Conservation (phyloP, 371 early-diverging fungal species). For the Circinella umbellata region DNA sequence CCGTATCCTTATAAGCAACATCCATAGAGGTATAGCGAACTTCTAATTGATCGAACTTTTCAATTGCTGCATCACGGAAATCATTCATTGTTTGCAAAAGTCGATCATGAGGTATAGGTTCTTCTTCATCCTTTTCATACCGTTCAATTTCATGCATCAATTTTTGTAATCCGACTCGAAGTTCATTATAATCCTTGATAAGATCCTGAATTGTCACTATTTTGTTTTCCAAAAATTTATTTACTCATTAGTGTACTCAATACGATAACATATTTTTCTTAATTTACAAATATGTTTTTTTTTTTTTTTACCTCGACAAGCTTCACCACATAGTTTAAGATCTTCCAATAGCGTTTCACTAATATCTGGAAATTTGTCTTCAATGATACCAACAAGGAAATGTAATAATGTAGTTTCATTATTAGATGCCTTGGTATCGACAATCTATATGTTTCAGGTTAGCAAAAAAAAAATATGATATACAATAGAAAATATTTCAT, state of each 20-base stretch:
- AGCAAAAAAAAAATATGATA: not conserved
- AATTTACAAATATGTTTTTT: not conserved
- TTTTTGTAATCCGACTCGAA: constrained; percentile 63
- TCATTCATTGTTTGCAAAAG: constrained; percentile 51
- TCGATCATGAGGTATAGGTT: constrained; percentile 29
- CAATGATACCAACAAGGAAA: constrained; percentile 76
- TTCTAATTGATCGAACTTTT: constrained; percentile 53
- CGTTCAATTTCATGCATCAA: constrained; percentile 53
- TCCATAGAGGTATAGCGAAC: constrained; percentile 65
- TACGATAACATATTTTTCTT: no score
- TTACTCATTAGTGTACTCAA: no score
- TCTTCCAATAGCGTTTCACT: constrained; percentile 65
- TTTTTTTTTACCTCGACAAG: constrained; percentile 74
- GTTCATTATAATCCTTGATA: constrained; percentile 59
- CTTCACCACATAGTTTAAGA: constrained; percentile 72
- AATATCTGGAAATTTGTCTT: constrained; percentile 67
- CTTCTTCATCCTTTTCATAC: constrained; percentile 36
- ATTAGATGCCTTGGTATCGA: constrained; percentile 81
- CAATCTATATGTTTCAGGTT: constrained; percentile 46
- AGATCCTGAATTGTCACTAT: constrained; percentile 64
- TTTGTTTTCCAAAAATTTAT: not conserved
- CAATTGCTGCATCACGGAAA: constrained; percentile 57
- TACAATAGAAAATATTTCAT: not conserved
- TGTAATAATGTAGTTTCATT: constrained; percentile 77
- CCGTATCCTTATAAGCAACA: constrained; percentile 68